Evolutionary conservation across 2,329 filamentous ascomycete genomes (phyloP).

Genomic region (Calonectria montana): DNA sequence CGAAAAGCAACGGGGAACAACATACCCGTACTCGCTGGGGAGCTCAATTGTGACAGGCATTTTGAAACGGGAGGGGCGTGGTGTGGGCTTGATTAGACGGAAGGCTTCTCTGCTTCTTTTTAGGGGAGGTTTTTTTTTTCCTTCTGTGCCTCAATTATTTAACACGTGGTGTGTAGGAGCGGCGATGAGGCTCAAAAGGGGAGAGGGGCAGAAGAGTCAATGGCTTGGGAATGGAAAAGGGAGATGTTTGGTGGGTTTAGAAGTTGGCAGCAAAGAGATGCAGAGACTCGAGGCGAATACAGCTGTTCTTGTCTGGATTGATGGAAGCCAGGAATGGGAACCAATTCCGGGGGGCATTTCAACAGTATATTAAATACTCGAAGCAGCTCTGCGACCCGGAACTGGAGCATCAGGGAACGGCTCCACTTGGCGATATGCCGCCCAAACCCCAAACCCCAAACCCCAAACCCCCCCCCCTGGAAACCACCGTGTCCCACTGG

Average conservation of each 20-base stretch:
- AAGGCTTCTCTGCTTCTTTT: neutral
- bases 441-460: neutral
- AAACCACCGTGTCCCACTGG: neutral
- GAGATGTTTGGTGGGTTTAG: neutral
- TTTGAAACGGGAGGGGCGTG: slow-evolving; percentile 31
- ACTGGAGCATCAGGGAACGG: neutral
- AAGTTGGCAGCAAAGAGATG: neutral
- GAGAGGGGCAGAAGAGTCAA: neutral
- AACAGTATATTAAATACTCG: neutral
- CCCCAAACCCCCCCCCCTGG: neutral
- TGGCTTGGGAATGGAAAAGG: too few relatives aligned
- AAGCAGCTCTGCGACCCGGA: neutral
- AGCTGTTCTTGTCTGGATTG: neutral
- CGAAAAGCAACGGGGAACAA: neutral
- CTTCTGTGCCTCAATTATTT: neutral
- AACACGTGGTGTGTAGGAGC: slow-evolving; percentile 8
- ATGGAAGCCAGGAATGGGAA: neutral
- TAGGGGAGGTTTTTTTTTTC: neutral
- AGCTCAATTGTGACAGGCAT: slow-evolving; percentile 59
- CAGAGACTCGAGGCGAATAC: neutral
- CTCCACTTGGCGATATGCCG: neutral
- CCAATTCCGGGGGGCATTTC: neutral
- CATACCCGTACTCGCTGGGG: slow-evolving; percentile 64
- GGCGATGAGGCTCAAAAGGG: neutral
- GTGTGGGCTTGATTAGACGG: neutral